Evolutionary conservation across 2,329 filamentous ascomycete genomes (phyloP).

Genomic region (Paecilomyces sp.): DNA sequence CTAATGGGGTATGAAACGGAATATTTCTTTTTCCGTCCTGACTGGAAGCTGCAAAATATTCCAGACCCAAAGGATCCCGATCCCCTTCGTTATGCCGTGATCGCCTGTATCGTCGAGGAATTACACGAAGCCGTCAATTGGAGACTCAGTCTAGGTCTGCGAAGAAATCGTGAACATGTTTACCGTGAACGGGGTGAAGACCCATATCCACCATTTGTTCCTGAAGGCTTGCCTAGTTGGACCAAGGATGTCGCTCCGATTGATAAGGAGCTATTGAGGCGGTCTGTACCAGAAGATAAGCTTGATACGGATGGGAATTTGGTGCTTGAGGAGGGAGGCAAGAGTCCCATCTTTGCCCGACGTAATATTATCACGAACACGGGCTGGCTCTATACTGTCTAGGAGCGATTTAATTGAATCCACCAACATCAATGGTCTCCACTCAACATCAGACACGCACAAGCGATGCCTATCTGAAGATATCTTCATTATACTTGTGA

Average conservation of each 20-base stretch:
- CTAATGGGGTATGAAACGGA: slow-evolving; percentile 15
- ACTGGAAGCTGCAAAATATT: slow-evolving; percentile 14
- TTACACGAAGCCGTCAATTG: slow-evolving; percentile 17
- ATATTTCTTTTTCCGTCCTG: slow-evolving; percentile 16
- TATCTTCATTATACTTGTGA: no score
- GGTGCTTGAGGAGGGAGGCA: slow-evolving; percentile 11
- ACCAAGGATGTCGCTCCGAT: slow-evolving; percentile 11
- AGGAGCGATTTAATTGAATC: background rate
- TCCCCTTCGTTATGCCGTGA: slow-evolving; percentile 20
- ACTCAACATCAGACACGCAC: no score
- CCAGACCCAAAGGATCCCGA: slow-evolving; percentile 18
- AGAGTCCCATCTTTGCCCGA: slow-evolving; percentile 8
- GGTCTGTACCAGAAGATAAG: slow-evolving; percentile 1
- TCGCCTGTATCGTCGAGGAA: slow-evolving; percentile 19
- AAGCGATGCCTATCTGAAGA: no score
- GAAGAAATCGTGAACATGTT: slow-evolving; percentile 7
- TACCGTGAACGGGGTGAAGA: slow-evolving; percentile 9
- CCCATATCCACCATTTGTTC: slow-evolving; percentile 8
- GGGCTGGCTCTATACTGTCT: slow-evolving; percentile 15
- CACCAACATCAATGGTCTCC: no score
- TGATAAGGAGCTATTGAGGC: slow-evolving; percentile 1
- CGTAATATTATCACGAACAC: slow-evolving; percentile 14
- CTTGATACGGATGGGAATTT: slow-evolving; percentile 6
- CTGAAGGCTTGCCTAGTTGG: slow-evolving; percentile 11
- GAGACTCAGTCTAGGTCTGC: slow-evolving; percentile 17